phyloP scores from a whole-genome alignment of 2,329 filamentous ascomycete genomes.

The Calycina herbarum region DNA sequence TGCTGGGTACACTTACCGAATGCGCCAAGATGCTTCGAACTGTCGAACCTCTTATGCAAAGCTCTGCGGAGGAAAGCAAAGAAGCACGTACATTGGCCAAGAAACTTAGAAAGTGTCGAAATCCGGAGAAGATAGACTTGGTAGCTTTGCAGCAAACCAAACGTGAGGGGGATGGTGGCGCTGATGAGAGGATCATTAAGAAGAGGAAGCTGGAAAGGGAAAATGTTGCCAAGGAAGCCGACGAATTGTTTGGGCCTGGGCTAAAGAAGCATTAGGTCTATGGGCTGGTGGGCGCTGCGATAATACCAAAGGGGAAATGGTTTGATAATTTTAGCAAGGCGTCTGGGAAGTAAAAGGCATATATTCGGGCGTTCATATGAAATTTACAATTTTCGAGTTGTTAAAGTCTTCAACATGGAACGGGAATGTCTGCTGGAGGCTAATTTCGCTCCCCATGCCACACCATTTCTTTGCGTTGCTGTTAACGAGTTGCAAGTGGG shows the following conservation, averaged over 20 bases:
- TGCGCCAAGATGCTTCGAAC: slow-evolving; percentile 57
- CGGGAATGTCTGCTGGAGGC: background rate
- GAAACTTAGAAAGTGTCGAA: slow-evolving; percentile 72
- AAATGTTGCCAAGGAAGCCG: slow-evolving; percentile 37
- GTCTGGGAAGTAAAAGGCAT: slow-evolving; percentile 1
- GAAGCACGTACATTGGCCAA: slow-evolving; percentile 60
- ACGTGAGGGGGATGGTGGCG: slow-evolving; percentile 46
- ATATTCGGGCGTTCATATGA: background rate
- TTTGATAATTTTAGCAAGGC: background rate
- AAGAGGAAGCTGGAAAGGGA: slow-evolving; percentile 47
- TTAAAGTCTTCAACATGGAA: background rate
- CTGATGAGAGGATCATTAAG: slow-evolving; percentile 36
- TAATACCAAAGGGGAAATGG: background rate
- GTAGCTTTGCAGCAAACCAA: slow-evolving; percentile 62
- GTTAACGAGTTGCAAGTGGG: no score
- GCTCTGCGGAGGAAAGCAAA: slow-evolving; percentile 39
- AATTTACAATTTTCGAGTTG: background rate
- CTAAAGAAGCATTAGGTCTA: slow-evolving; percentile 22
- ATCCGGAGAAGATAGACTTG: slow-evolving; percentile 72
- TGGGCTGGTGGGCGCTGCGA: background rate
- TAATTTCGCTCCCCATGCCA: no score
- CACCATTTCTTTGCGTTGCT: no score
- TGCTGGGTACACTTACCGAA: slow-evolving; percentile 48
- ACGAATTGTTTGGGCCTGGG: slow-evolving; percentile 38
- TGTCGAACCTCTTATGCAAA: slow-evolving; percentile 45